Conservation (phyloP, 306 rosid genomes). For the Cicer cuneatum region DNA sequence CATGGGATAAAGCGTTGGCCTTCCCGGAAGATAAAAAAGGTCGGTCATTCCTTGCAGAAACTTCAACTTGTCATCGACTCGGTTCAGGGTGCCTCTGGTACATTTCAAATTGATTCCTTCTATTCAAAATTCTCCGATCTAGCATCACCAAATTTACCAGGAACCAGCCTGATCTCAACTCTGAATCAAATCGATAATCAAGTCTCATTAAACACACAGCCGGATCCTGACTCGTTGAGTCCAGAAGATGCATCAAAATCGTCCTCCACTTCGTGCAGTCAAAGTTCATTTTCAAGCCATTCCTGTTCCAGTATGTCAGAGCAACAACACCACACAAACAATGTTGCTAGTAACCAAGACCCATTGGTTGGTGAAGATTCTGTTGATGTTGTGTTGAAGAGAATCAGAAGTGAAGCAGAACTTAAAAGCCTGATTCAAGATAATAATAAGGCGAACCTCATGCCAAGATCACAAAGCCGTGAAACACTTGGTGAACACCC, state of each 20-base stretch:
- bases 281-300: constrained; percentile 79
- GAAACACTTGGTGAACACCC: constrained; percentile 58
- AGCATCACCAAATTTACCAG: constrained; percentile 68
- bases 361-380: constrained; percentile 50
- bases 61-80: constrained; percentile 92
- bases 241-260: constrained; percentile 70
- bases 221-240: constrained; percentile 53
- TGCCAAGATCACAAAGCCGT: constrained; percentile 73
- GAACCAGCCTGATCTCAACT: constrained; percentile 58
- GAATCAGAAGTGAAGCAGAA: constrained; percentile 77
- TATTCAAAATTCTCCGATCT: constrained; percentile 79
- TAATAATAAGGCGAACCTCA: constrained; percentile 36
- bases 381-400: constrained; percentile 54
- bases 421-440: constrained; percentile 50
- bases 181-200: constrained; percentile 59
- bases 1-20: constrained; percentile 99
- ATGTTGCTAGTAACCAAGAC: constrained; percentile 50
- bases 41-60: constrained; percentile 92
- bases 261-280: constrained; percentile 70
- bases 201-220: constrained; percentile 50
- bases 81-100: constrained; percentile 83
- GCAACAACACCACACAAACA: constrained; percentile 48
- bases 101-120: constrained; percentile 85
- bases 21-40: constrained; percentile 94
- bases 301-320: constrained; percentile 71